A percentile compares a stretch with the other conserved stretches of the same genome.
Conservation (phyloP, 2,329 filamentous ascomycete species). For the Colletotrichum eleusines region DNA sequence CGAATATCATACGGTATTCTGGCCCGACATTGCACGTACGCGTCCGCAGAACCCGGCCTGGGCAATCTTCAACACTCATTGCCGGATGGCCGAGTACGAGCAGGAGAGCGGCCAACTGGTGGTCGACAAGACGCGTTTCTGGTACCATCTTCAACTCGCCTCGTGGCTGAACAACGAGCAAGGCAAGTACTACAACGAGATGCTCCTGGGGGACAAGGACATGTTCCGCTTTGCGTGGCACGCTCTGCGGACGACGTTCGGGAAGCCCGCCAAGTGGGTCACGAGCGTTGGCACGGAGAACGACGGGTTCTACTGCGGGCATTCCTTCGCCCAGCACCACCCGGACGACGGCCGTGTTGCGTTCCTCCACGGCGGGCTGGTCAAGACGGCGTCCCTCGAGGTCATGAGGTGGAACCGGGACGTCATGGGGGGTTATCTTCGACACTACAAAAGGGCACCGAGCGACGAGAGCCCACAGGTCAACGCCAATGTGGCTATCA, state of each 20-base stretch:
- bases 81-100: slow-evolving; percentile 33
- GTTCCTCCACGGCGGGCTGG: slow-evolving; percentile 29
- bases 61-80: slow-evolving; percentile 32
- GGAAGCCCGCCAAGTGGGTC: slow-evolving; percentile 27
- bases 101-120: slow-evolving; percentile 30
- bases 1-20: slow-evolving; percentile 26
- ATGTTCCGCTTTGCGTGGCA: slow-evolving; percentile 39
- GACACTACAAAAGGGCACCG: slow-evolving; percentile 26
- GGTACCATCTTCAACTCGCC: slow-evolving; percentile 35
- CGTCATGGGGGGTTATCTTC: slow-evolving; percentile 21
- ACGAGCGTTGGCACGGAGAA: slow-evolving; percentile 33
- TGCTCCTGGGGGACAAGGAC: slow-evolving; percentile 34
- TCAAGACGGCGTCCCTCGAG: slow-evolving; percentile 29
- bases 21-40: slow-evolving; percentile 31
- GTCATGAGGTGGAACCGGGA: slow-evolving; percentile 32
- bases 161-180: slow-evolving; percentile 36
- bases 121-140: slow-evolving; percentile 33
- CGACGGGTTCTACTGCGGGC: slow-evolving; percentile 31
- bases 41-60: slow-evolving; percentile 23
- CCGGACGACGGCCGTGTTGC: slow-evolving; percentile 31
- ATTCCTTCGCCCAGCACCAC: slow-evolving; percentile 35
- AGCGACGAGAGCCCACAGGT: slow-evolving; percentile 27
- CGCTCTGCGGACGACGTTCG: slow-evolving; percentile 18
- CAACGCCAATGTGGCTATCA: slow-evolving; percentile 29
- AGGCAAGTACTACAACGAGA: slow-evolving; percentile 26